These are phyloP conservation scores for Neurospora sublineolata DNA, from an alignment of 495 filamentous ascomycete species.

Conservation along the genomic window DNA sequence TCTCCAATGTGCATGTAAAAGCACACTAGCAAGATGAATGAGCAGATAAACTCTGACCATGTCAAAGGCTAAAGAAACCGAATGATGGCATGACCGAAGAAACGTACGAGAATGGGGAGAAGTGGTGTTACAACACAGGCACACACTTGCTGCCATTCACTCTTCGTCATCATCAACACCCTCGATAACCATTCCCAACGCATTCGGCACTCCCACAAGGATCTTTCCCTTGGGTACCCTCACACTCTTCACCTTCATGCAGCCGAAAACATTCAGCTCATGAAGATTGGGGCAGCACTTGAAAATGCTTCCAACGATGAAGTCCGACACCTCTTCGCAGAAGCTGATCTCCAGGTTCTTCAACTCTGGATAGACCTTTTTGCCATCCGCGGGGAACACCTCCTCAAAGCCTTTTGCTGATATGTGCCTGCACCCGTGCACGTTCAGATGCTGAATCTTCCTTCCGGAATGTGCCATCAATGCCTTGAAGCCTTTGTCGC, in stretches of 20 bases:
- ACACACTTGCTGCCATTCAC: neutral
- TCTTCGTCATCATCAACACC: slow-evolving; percentile 22
- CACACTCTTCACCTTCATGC: slow-evolving; percentile 64
- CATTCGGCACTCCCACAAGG: slow-evolving; percentile 66
- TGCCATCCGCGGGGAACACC: slow-evolving; percentile 44
- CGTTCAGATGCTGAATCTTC: slow-evolving; percentile 49
- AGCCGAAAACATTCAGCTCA: slow-evolving; percentile 70
- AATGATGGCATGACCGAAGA: neutral
- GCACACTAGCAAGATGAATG: neutral
- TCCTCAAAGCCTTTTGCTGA: slow-evolving; percentile 52
- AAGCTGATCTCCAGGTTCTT: slow-evolving; percentile 67
- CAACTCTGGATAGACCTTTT: slow-evolving; percentile 51
- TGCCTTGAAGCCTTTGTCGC: slow-evolving; percentile 58
- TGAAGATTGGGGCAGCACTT: slow-evolving; percentile 59
- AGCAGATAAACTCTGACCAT: neutral
- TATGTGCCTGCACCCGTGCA: slow-evolving; percentile 73
- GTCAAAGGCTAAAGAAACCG: neutral
- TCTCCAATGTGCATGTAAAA: neutral
- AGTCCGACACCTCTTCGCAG: slow-evolving; percentile 61
- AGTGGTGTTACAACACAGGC: neutral
- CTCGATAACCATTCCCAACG: slow-evolving; percentile 44
- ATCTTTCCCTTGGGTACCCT: slow-evolving; percentile 61
- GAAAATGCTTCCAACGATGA: slow-evolving; percentile 62
- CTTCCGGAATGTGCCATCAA: slow-evolving; percentile 75
- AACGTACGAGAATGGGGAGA: neutral